Evolutionary conservation across 2,329 filamentous ascomycete genomes (phyloP).

Genomic region (Plectosphaerella cucumerina): DNA sequence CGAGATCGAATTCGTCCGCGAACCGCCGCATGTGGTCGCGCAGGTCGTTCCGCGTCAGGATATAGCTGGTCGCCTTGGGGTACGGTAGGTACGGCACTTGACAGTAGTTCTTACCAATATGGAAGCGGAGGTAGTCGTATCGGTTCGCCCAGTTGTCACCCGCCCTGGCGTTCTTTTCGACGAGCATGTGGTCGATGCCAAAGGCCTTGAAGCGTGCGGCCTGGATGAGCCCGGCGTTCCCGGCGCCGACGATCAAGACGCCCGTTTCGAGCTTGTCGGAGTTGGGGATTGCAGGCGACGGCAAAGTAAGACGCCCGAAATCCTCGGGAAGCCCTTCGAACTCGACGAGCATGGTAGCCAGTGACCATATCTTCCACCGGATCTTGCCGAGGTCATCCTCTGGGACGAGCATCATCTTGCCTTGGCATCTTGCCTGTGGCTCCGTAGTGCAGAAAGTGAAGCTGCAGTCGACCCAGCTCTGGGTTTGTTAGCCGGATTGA

Average conservation of each 20-base stretch:
- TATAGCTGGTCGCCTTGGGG: slow-evolving; percentile 9
- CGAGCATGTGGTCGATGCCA: slow-evolving; percentile 27
- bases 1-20: slow-evolving; percentile 22
- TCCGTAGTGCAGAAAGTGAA: slow-evolving; percentile 25
- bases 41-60: slow-evolving; percentile 18
- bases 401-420: slow-evolving; percentile 26
- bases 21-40: slow-evolving; percentile 19
- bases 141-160: slow-evolving; percentile 35
- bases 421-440: slow-evolving; percentile 23
- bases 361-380: slow-evolving; percentile 29
- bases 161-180: slow-evolving; percentile 25
- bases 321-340: slow-evolving; percentile 21
- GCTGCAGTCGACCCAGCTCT: slow-evolving; percentile 10
- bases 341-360: slow-evolving; percentile 22
- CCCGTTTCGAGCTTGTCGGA: slow-evolving; percentile 19
- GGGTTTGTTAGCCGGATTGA: not conserved
- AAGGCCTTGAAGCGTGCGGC: slow-evolving; percentile 33
- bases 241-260: slow-evolving; percentile 28
- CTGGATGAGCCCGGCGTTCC: slow-evolving; percentile 25
- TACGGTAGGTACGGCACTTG: slow-evolving; percentile 28
- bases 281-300: slow-evolving; percentile 12
- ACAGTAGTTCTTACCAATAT: slow-evolving; percentile 29
- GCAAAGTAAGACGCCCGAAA: slow-evolving; percentile 14
- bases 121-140: slow-evolving; percentile 34
- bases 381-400: not conserved